Percentiles rank a stretch among this genome's conserved stretches.
Evolutionary conservation across 257 asterid genomes (phyloP).

Genomic region (Asclepias syriaca): DNA sequence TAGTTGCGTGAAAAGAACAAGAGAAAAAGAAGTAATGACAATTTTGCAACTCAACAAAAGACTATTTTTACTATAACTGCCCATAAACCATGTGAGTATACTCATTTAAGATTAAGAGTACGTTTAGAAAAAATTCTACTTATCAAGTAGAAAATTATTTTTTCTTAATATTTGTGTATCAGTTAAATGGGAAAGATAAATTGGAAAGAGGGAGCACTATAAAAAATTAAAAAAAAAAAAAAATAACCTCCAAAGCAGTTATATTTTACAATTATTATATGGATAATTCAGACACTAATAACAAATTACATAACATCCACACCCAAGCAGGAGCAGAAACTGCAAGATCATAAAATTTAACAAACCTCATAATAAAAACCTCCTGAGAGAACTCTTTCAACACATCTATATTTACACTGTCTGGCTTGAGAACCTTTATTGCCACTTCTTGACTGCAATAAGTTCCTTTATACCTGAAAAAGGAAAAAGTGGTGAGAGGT

Average conservation of each 20-base stretch:
- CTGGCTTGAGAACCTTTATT: constrained; percentile 46
- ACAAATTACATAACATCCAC: not conserved
- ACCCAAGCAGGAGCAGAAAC: not conserved
- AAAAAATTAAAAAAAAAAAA: not conserved
- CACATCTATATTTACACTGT: constrained; percentile 34
- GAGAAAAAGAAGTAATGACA: not conserved
- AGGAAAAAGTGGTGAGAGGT: constrained; percentile 1
- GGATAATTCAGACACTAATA: not conserved
- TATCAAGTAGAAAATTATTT: too few relatives aligned
- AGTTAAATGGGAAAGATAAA: too few relatives aligned
- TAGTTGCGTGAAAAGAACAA: not conserved
- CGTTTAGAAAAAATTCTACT: too few relatives aligned
- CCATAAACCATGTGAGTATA: not conserved
- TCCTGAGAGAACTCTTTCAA: constrained; percentile 44
- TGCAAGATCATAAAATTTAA: constrained; percentile 4
- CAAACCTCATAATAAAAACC: constrained; percentile 46
- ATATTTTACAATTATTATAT: not conserved
- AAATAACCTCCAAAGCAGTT: not conserved
- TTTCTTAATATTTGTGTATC: too few relatives aligned
- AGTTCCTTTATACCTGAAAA: constrained; percentile 39
- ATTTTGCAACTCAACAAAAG: not conserved
- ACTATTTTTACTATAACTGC: not conserved
- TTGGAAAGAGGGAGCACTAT: not conserved
- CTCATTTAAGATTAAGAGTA: too few relatives aligned
- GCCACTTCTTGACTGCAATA: constrained; percentile 54